phyloP scores from a whole-genome alignment of 768 basidiomycete species.

The Paxillus involutus region DNA sequence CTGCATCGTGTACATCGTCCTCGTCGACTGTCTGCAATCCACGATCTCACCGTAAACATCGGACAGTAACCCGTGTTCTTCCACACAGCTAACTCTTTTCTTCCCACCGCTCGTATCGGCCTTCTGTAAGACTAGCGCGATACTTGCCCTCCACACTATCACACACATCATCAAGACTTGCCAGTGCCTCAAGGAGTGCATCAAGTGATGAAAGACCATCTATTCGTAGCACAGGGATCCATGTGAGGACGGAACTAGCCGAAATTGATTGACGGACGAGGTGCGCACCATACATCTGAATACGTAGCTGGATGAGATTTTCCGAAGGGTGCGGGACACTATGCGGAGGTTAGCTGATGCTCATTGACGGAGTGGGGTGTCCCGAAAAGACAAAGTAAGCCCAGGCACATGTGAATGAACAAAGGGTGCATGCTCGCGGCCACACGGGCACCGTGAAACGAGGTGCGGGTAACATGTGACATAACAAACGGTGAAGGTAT shows the following conservation, averaged over 20 bases:
- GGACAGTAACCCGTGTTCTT: background rate
- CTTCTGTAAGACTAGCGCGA: constrained; percentile 51
- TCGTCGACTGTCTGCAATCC: constrained; percentile 5
- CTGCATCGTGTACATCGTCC: background rate
- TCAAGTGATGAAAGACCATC: constrained; percentile 86
- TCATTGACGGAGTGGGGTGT: background rate
- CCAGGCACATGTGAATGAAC: background rate
- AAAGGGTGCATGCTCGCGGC: background rate
- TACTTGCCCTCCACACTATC: constrained; percentile 71
- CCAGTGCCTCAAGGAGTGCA: constrained; percentile 74
- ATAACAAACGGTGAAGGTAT: background rate
- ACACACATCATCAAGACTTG: constrained; percentile 76
- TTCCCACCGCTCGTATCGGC: constrained; percentile 63
- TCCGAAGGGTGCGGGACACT: constrained; percentile 90
- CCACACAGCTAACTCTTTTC: constrained; percentile 51
- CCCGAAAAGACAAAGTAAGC: constrained; percentile 15
- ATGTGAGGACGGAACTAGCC: background rate
- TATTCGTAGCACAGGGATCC: constrained; percentile 26
- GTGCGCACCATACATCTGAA: constrained; percentile 96
- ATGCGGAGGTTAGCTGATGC: background rate
- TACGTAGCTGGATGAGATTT: constrained; percentile 93
- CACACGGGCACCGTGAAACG: background rate
- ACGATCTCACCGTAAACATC: background rate
- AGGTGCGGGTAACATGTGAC: background rate
- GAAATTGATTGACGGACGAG: background rate